Conservation (phyloP, 495 filamentous ascomycete species). For the Thermochaetoides thermophila region DNA sequence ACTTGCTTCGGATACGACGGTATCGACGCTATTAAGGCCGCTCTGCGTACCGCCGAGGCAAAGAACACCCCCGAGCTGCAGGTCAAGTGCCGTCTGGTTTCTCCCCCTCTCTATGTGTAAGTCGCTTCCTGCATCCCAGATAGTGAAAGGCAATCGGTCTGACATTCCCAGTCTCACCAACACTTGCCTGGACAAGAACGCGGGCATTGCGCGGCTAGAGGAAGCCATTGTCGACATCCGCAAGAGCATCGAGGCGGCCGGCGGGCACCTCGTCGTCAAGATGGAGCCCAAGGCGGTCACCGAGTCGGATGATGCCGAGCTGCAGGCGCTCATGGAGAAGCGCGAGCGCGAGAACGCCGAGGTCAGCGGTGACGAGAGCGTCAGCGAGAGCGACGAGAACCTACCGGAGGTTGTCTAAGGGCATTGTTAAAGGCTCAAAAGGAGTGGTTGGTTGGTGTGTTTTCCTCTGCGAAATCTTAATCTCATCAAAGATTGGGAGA, state of each 20-base stretch:
- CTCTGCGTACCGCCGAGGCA: constrained; percentile 73
- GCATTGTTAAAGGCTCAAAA: too few species aligned
- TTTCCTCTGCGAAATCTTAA: too few species aligned
- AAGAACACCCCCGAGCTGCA: constrained; percentile 77
- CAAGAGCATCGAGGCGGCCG: constrained; percentile 53
- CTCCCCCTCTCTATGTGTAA: constrained; percentile 79
- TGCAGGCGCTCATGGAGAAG: constrained; percentile 98
- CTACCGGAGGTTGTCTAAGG: constrained; percentile 32
- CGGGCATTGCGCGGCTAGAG: constrained; percentile 71
- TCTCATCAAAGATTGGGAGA: too few species aligned
- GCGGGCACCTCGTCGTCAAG: constrained; percentile 70
- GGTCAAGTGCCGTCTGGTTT: constrained; percentile 94
- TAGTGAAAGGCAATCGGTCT: too few species aligned
- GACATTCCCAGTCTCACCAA: constrained; percentile 42
- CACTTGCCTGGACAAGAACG: constrained; percentile 83
- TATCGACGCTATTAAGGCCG: constrained; percentile 92
- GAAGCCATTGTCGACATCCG: constrained; percentile 76
- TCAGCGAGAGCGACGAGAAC: constrained; percentile 82
- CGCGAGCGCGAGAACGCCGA: constrained; percentile 93
- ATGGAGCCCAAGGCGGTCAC: constrained; percentile 99
- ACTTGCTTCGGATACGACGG: constrained; percentile 98
- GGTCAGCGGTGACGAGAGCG: constrained; percentile 88
- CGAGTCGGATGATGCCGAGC: constrained; percentile 90
- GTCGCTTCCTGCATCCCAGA: constrained; percentile 1
- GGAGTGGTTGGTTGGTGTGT: too few species aligned